Evolutionary conservation across 1,139 yeast genomes (phyloP).

Genomic region (Geotrichum fermentans): DNA sequence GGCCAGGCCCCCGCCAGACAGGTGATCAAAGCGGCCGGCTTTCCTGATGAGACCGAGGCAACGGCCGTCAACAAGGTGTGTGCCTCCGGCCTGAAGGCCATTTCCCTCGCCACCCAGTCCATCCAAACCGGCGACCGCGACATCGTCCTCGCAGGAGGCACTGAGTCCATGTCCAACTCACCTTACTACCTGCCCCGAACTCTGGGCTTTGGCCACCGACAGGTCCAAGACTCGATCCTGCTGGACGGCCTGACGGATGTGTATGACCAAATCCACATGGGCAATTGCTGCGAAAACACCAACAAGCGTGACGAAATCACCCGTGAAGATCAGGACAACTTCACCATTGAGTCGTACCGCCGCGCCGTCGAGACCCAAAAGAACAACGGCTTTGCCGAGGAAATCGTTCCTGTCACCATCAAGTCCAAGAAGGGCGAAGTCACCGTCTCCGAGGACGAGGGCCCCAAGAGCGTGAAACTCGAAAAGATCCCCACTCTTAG

Average conservation of each 20-base stretch:
- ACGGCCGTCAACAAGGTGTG: constrained; percentile 59
- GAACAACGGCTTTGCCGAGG: constrained; percentile 47
- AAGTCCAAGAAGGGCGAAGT: constrained; percentile 52
- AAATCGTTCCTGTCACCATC: constrained; percentile 52
- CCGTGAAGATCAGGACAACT: constrained; percentile 55
- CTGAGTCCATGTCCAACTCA: constrained; percentile 58
- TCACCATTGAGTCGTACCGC: constrained; percentile 49
- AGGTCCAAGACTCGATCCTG: constrained; percentile 50
- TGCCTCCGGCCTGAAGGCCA: constrained; percentile 57
- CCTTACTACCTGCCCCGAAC: constrained; percentile 46
- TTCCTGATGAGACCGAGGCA: constrained; percentile 51
- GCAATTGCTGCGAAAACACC: constrained; percentile 60
- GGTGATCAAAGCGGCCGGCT: constrained; percentile 56
- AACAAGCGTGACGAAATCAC: constrained; percentile 49
- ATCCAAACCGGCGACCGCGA: constrained; percentile 52
- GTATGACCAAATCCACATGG: constrained; percentile 55
- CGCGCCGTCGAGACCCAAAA: constrained; percentile 48
- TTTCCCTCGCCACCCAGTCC: constrained; percentile 52
- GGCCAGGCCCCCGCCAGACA: constrained; percentile 67
- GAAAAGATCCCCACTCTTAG: constrained; percentile 65
- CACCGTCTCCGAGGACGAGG: constrained; percentile 53
- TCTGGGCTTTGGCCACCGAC: constrained; percentile 50
- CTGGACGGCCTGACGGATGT: constrained; percentile 57
- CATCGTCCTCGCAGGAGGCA: constrained; percentile 57
- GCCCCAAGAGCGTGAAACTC: constrained; percentile 63